phyloP scores from a whole-genome alignment of 352 stramenopile species.

The Bremia lactucae region DNA sequence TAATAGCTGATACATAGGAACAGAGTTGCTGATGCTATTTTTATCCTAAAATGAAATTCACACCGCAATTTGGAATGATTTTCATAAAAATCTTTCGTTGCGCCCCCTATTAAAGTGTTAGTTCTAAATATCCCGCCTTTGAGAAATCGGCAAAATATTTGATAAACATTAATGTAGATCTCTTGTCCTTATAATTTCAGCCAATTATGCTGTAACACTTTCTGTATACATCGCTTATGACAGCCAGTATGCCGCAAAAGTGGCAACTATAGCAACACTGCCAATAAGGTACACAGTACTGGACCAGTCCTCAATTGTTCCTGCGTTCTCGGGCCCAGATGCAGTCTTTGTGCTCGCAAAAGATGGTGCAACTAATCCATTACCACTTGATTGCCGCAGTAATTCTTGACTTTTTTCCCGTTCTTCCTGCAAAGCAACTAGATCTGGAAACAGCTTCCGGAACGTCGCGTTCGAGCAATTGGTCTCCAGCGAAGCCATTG shows the following conservation, averaged over 20 bases:
- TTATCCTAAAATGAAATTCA: no score
- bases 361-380: constrained; percentile 1
- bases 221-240: no score
- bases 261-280: constrained; percentile 27
- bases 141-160: no score
- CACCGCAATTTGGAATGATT: no score
- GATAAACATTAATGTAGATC: no score
- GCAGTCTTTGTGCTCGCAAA: constrained; percentile 12
- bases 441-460: constrained; percentile 81
- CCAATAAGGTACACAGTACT: constrained; percentile 29
- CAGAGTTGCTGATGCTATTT: no score
- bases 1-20: no score
- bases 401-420: constrained; percentile 38
- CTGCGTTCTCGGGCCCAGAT: constrained; percentile 7
- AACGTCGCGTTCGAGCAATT: constrained; percentile 81
- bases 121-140: no score
- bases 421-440: constrained; percentile 67
- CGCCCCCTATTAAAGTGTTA: no score
- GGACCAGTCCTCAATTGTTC: constrained; percentile 31
- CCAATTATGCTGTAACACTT: no score
- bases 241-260: constrained; percentile 36
- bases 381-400: constrained; percentile 15
- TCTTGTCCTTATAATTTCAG: no score
- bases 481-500: constrained; percentile 58
- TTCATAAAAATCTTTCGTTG: no score